Evolutionary conservation across 2,329 filamentous ascomycete genomes (phyloP).

Genomic region (Cladosporium sp.): DNA sequence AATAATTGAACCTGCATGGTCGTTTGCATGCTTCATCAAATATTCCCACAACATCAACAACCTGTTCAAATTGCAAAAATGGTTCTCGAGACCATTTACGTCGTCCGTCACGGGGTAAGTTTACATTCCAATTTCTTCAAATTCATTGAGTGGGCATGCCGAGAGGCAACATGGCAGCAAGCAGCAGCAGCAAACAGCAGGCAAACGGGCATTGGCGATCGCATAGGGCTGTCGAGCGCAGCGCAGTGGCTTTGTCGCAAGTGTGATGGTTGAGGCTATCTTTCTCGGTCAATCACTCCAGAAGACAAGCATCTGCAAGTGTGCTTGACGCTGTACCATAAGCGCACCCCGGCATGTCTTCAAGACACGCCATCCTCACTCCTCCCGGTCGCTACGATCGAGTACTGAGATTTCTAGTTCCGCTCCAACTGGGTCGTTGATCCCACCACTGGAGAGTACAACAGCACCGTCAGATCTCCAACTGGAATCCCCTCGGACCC

Average conservation of each 20-base stretch:
- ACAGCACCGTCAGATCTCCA: conserved; percentile 66
- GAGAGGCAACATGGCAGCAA: conserved; percentile 1
- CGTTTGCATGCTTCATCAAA: not conserved
- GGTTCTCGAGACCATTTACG: conserved; percentile 45
- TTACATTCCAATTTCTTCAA: not conserved
- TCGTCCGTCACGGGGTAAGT: conserved; percentile 49
- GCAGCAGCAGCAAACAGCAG: not conserved
- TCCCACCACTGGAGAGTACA: conserved; percentile 72
- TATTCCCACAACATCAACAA: conserved; percentile 1
- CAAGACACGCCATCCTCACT: not conserved
- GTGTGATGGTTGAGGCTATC: no score
- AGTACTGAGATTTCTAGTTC: conserved; percentile 55
- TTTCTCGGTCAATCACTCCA: no score
- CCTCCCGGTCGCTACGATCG: not conserved
- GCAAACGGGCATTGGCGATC: not conserved
- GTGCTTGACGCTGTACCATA: not conserved
- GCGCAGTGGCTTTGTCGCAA: no score
- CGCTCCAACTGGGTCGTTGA: conserved; percentile 87
- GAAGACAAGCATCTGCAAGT: not conserved
- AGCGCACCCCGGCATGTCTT: not conserved
- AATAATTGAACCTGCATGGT: conserved; percentile 3
- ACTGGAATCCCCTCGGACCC: conserved; percentile 87
- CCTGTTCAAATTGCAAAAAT: conserved; percentile 19
- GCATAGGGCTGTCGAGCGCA: not conserved
- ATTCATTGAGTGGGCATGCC: not conserved